A percentile compares a stretch with the other conserved stretches of the same genome.
Conservation (phyloP, 495 filamentous ascomycete genomes). For the Penicillium turbatum region DNA sequence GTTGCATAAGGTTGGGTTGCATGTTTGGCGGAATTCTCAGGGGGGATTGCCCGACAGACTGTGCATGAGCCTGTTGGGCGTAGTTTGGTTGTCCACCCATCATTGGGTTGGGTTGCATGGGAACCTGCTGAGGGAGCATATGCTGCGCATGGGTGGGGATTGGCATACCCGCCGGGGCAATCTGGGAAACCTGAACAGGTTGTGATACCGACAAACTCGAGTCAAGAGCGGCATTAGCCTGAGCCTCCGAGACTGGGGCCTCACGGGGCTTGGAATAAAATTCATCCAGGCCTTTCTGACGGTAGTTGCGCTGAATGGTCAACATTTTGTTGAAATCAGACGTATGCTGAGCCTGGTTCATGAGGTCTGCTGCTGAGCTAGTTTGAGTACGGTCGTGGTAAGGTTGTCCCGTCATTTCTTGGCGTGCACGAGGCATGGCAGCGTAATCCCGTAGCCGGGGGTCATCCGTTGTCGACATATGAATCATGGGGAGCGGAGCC, state of each 20-base stretch:
- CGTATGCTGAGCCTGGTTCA: slow-evolving; percentile 81
- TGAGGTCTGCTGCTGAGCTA: slow-evolving; percentile 74
- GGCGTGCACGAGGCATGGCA: slow-evolving; percentile 76
- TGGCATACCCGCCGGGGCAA: slow-evolving; percentile 35
- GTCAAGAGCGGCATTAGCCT: slow-evolving; percentile 47
- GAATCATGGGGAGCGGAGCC: slow-evolving; percentile 79
- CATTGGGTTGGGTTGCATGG: slow-evolving; percentile 23
- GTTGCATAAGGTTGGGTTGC: slow-evolving; percentile 46
- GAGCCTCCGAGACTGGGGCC: slow-evolving; percentile 52
- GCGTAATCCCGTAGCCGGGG: slow-evolving; percentile 75
- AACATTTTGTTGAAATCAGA: slow-evolving; percentile 86
- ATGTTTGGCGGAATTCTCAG: slow-evolving; percentile 39
- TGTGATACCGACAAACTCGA: slow-evolving; percentile 47
- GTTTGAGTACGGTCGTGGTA: slow-evolving; percentile 85
- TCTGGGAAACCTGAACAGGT: slow-evolving; percentile 41
- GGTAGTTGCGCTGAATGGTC: slow-evolving; percentile 66
- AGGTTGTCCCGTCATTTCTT: slow-evolving; percentile 82
- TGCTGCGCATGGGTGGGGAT: slow-evolving; percentile 38
- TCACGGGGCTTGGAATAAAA: slow-evolving; percentile 77
- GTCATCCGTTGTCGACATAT: slow-evolving; percentile 72
- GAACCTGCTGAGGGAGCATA: slow-evolving; percentile 37
- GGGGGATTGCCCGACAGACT: slow-evolving; percentile 42
- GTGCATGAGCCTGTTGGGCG: slow-evolving; percentile 36
- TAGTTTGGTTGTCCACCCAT: slow-evolving; percentile 37
- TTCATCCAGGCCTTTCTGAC: slow-evolving; percentile 69